phyloP scores from a whole-genome alignment of 805 yeast genomes.

The Candida krabiensis region DNA sequence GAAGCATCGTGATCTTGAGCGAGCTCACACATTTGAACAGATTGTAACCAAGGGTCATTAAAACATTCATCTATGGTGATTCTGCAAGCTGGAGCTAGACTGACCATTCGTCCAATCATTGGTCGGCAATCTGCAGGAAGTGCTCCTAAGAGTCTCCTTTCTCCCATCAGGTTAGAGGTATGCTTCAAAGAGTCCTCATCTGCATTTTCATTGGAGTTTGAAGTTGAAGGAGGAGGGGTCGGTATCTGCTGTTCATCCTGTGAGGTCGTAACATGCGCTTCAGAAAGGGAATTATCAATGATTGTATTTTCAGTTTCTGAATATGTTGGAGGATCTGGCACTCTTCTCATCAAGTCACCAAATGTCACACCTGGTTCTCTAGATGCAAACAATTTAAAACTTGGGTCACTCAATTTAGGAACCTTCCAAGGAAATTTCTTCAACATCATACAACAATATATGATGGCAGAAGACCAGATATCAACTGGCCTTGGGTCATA shows the following conservation, averaged over 20 bases:
- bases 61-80: conserved; percentile 79
- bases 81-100: conserved; percentile 82
- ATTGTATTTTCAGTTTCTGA: conserved; percentile 11
- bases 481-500: conserved; percentile 94
- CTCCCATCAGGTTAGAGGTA: conserved; percentile 69
- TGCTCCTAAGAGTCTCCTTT: conserved; percentile 67
- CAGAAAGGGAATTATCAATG: conserved; percentile 3
- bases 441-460: conserved; percentile 88
- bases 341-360: conserved; percentile 56
- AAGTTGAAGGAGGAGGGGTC: conserved; percentile 22
- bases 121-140: conserved; percentile 68
- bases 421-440: conserved; percentile 95
- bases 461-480: conserved; percentile 90
- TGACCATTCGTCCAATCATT: conserved; percentile 74
- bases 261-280: conserved; percentile 4
- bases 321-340: conserved; percentile 49
- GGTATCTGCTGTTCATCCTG: conserved; percentile 12
- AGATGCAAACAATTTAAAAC: conserved; percentile 80
- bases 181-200: conserved; percentile 35
- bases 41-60: conserved; percentile 65
- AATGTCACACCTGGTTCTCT: conserved; percentile 68
- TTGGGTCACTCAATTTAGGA: conserved; percentile 76
- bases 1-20: conserved; percentile 38
- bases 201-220: conserved; percentile 17
- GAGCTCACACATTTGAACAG: conserved; percentile 70